Base-by-base conservation (phyloP, 2,329 filamentous ascomycete species). In the Lasiodiplodia gonubiensis region DNA sequence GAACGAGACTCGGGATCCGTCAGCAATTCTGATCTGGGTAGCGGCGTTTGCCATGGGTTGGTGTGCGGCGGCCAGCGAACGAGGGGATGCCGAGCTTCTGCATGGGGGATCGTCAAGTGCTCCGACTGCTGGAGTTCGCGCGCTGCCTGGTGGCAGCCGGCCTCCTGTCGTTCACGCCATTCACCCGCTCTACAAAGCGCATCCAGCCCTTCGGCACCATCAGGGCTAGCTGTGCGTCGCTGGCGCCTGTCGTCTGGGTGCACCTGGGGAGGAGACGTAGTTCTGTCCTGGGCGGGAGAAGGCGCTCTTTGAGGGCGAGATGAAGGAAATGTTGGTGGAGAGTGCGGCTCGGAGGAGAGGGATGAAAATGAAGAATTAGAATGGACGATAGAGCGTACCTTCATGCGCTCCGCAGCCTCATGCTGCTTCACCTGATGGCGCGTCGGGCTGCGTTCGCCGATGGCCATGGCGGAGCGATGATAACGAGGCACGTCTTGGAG, bases 401-500 rank as follows among this genome's bases (percentile, higher is more conserved):
- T 59, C 53, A 66, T 66, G 14, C 46, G 53, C 39, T 66, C 64
- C 12, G 39, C 37, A 18, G 21, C 18, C 18, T 66, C 64, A 27
- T 53, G 39, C 23, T 23, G 51, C 18, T 37, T 53, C 65, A 39
- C 42, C 3, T 33, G 46, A 33, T 25, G 48, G 55, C 18, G 48
- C 21, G 23, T 18, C 35, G 37, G 54, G 49, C 46, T 33, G 33
- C 25, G 18, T 7, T 51, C 33, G 21, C 30, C 25, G 39, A 37
- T 37, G 4, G 52, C 11, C 64, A 66, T 66, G 27, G 39, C 39
- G 35, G 51, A 33, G 52, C 53, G 53, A 37, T 66, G 52, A 52
- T 55, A 63, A 12, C 57, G 46, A 33, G 77, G 76, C 70, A 77
- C 72, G 73, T 79, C 77, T 70, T 78, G 76, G n/a, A 79, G 73